Conservation (phyloP, 257 asterid species). For the Scutellaria barbata region DNA sequence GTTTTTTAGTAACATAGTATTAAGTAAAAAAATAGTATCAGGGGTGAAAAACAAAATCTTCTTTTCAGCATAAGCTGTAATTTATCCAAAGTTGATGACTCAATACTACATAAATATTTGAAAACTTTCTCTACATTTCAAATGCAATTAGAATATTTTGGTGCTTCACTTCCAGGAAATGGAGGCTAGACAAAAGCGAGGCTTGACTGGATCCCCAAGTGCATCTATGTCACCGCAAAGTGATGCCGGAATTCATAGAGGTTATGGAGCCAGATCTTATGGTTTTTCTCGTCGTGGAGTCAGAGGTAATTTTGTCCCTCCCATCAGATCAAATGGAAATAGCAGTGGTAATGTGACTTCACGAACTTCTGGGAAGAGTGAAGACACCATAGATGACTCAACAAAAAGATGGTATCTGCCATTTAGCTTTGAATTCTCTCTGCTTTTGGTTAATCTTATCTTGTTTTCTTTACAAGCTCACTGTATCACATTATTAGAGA, state of each 20-base stretch:
- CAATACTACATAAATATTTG: neutral
- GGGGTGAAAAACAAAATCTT: neutral
- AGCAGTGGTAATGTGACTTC: constrained; percentile 67
- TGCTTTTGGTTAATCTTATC: neutral
- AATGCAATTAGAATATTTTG: constrained; percentile 30
- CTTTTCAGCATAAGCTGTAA: constrained; percentile 23
- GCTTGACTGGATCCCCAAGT: constrained; percentile 75
- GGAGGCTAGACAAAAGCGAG: constrained; percentile 86
- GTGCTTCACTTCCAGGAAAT: constrained; percentile 66
- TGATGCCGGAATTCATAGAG: constrained; percentile 62
- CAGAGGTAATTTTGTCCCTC: constrained; percentile 94
- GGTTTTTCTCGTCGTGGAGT: constrained; percentile 85
- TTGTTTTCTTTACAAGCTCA: constrained; percentile 17
- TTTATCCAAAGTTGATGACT: constrained; percentile 15
- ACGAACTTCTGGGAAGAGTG: constrained; percentile 74
- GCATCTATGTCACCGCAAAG: constrained; percentile 78
- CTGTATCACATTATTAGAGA: constrained; percentile 25
- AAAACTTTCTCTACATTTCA: constrained; percentile 23
- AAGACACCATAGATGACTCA: constrained; percentile 85
- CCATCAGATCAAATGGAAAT: constrained; percentile 80
- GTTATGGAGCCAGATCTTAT: constrained; percentile 74
- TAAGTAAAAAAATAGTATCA: constrained; percentile 1
- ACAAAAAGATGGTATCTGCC: constrained; percentile 74
- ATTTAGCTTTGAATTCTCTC: constrained; percentile 8
- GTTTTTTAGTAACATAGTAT: neutral